A percentile compares a stretch with the other conserved stretches of the same genome.
These are phyloP conservation scores for Sphaerulina vaccinii DNA, from an alignment of 2,329 filamentous ascomycete genomes.

Conservation along the genomic window DNA sequence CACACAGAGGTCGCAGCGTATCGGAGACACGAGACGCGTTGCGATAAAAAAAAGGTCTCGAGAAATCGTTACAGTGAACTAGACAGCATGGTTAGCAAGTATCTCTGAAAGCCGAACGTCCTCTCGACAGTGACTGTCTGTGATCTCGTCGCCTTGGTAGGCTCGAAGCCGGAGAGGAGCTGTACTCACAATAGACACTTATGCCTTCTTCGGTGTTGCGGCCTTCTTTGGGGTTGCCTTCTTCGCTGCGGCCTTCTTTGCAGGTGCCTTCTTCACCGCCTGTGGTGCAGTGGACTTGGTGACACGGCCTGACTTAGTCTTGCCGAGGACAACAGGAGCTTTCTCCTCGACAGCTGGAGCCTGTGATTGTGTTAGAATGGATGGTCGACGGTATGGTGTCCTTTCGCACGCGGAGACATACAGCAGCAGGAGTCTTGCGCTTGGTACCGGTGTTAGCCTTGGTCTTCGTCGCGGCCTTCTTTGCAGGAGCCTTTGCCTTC, in stretches of 20 bases:
- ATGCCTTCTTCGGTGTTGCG: constrained; percentile 38
- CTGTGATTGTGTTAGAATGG: constrained; percentile 39
- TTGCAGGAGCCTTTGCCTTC: constrained; percentile 45
- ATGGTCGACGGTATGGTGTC: neutral
- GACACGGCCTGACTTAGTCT: constrained; percentile 85
- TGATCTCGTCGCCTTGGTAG: too few species aligned
- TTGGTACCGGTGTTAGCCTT: constrained; percentile 50
- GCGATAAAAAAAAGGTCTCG: constrained; percentile 4
- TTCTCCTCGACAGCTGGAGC: constrained; percentile 68
- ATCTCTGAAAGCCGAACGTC: too few species aligned
- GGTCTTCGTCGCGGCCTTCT: constrained; percentile 37
- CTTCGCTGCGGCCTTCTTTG: constrained; percentile 42
- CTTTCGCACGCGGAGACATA: too few species aligned
- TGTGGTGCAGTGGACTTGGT: constrained; percentile 64
- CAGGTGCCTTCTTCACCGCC: constrained; percentile 44
- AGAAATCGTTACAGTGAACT: constrained; percentile 12
- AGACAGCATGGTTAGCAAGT: too few species aligned
- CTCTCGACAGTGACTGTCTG: too few species aligned
- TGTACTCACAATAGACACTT: too few species aligned
- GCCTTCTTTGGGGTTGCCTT: constrained; percentile 49
- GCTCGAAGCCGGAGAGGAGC: too few species aligned
- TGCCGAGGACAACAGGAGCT: constrained; percentile 64
- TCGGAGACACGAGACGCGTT: too few species aligned
- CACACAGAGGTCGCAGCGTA: neutral
- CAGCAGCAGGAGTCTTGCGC: constrained; percentile 43